Conservation (phyloP, 192 early-diverging fungal species). For the Radiomyces spectabilis region DNA sequence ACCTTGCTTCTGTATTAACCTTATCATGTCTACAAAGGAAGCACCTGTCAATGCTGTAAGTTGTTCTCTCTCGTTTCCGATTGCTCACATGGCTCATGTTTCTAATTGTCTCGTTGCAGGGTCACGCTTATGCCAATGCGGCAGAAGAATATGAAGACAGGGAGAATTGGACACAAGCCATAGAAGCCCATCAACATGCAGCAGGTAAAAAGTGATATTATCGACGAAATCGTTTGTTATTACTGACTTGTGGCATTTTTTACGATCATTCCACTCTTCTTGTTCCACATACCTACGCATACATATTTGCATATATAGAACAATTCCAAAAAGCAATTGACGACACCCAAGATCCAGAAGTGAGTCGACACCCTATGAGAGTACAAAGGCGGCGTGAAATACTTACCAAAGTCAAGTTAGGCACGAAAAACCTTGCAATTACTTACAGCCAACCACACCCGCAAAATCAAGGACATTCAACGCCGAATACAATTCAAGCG, state of each 20-base stretch:
- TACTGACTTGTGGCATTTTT: no score
- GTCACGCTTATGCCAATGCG: slow-evolving; percentile 2
- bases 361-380: slow-evolving; percentile 2
- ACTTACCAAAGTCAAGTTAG: slow-evolving; percentile 11
- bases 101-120: no score
- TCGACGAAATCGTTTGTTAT: background rate
- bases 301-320: slow-evolving; percentile 22
- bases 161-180: background rate
- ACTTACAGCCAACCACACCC: slow-evolving; percentile 58
- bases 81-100: no score
- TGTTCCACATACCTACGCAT: background rate
- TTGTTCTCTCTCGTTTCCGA: no score
- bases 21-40: no score
- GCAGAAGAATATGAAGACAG: slow-evolving; percentile 2
- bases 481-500: slow-evolving; percentile 14
- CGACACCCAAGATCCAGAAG: slow-evolving; percentile 51
- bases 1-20: no score
- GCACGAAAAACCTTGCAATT: slow-evolving; percentile 58
- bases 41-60: no score
- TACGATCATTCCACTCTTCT: background rate
- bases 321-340: slow-evolving; percentile 52
- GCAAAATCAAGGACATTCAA: slow-evolving; percentile 58
- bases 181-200: slow-evolving; percentile 27
- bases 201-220: slow-evolving; percentile 40
- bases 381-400: background rate